Conservation (phyloP, 2,329 filamentous ascomycete genomes). For the Orbilia brochopaga region DNA sequence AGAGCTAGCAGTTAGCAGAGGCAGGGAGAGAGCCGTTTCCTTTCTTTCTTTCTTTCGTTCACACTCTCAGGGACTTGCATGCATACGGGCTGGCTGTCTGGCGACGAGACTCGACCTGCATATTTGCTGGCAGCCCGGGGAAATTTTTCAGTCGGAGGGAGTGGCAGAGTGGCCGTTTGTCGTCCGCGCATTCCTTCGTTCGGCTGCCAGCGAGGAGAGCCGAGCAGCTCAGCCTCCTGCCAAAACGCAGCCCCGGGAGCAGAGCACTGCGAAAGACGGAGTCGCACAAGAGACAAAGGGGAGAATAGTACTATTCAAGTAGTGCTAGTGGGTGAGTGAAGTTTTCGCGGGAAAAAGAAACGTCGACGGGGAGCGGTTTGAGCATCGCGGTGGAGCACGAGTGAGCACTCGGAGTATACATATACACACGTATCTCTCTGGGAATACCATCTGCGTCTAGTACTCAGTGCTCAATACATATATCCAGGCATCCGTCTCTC, state of each 20-base stretch:
- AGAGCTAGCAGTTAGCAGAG: too few species aligned
- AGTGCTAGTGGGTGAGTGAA: constrained; percentile 8
- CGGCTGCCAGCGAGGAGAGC: constrained; percentile 7
- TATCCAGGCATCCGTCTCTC: neutral
- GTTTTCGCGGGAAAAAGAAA: constrained; percentile 1
- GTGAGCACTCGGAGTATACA: neutral
- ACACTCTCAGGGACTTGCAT: neutral
- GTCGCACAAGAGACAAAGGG: constrained; percentile 26
- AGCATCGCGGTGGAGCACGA: neutral
- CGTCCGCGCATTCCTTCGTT: neutral
- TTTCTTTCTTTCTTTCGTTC: too few species aligned
- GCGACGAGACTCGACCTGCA: constrained; percentile 10
- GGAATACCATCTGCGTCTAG: too few species aligned
- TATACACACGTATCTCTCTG: too few species aligned
- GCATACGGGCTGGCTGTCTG: neutral
- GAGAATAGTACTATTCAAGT: constrained; percentile 9
- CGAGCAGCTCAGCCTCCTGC: constrained; percentile 49
- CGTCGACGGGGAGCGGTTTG: neutral
- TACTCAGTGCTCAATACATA: too few species aligned
- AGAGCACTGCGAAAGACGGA: neutral
- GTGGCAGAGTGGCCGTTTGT: constrained; percentile 2
- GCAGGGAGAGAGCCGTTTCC: neutral
- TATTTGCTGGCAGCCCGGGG: constrained; percentile 4
- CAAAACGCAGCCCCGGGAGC: constrained; percentile 45
- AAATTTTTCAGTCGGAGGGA: constrained; percentile 25